These are phyloP conservation scores for Metschnikowia koreensis DNA, from an alignment of 805 yeast species.

Conservation along the genomic window DNA sequence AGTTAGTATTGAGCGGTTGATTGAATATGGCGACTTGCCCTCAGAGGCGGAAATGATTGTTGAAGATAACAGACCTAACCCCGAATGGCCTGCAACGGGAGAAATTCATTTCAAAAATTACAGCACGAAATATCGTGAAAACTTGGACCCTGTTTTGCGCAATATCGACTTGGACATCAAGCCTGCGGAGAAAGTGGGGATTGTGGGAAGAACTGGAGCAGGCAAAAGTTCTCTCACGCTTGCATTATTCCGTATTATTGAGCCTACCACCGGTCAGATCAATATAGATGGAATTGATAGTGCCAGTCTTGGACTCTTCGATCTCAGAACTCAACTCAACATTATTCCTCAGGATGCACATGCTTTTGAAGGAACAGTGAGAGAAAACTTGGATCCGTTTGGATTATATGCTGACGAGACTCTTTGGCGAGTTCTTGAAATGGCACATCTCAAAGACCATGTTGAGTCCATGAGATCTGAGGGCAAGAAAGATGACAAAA, in stretches of 20 bases:
- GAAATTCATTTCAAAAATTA: slow-evolving; percentile 24
- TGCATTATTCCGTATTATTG: slow-evolving; percentile 29
- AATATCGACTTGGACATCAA: slow-evolving; percentile 23
- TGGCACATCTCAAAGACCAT: slow-evolving; percentile 27
- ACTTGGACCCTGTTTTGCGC: slow-evolving; percentile 27
- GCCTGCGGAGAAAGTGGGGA: slow-evolving; percentile 27
- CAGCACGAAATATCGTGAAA: slow-evolving; percentile 25
- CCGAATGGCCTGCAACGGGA: slow-evolving; percentile 26
- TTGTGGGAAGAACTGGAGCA: slow-evolving; percentile 33
- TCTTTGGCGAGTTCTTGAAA: slow-evolving; percentile 27
- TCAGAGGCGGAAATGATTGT: slow-evolving; percentile 19
- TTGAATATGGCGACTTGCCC: slow-evolving; percentile 34
- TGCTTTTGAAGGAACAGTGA: slow-evolving; percentile 25
- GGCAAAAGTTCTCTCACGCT: slow-evolving; percentile 30
- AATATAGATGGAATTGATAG: slow-evolving; percentile 25
- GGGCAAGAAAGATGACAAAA: slow-evolving; percentile 7
- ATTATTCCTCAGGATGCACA: slow-evolving; percentile 32
- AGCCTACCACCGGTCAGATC: slow-evolving; percentile 26
- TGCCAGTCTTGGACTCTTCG: slow-evolving; percentile 24
- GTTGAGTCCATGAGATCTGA: slow-evolving; percentile 24
- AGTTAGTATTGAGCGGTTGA: slow-evolving; percentile 35
- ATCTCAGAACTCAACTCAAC: slow-evolving; percentile 26
- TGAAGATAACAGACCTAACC: slow-evolving; percentile 31
- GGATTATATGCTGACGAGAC: slow-evolving; percentile 20
- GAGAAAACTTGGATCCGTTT: slow-evolving; percentile 30